Conservation (phyloP, 2,329 filamentous ascomycete genomes). For the Thielaviopsis ethacetica region DNA sequence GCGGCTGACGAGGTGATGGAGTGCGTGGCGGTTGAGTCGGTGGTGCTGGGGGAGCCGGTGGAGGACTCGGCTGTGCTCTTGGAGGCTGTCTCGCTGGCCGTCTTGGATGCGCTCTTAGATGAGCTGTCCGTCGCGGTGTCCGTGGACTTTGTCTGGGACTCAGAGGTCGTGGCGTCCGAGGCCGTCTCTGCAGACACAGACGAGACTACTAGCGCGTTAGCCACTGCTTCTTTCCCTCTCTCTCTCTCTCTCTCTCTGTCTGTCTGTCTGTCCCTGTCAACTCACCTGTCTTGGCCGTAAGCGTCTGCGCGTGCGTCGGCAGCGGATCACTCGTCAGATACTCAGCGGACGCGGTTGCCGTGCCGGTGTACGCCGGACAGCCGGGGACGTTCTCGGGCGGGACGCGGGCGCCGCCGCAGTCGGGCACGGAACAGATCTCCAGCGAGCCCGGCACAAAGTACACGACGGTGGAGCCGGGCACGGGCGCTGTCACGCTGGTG, state of each 20-base stretch:
- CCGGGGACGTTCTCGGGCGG: constrained; percentile 48
- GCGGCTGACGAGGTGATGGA: not conserved
- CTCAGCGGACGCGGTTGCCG: constrained; percentile 34
- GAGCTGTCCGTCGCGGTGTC: not conserved
- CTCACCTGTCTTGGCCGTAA: not conserved
- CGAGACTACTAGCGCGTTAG: too few species aligned
- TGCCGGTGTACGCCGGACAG: constrained; percentile 38
- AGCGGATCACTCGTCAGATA: constrained; percentile 22
- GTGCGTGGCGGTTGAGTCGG: not conserved
- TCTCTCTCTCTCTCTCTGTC: too few species aligned
- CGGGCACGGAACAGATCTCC: constrained; percentile 46
- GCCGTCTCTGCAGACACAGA: not conserved
- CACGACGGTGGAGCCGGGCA: constrained; percentile 28
- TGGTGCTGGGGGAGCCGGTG: not conserved
- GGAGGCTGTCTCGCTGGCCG: not conserved
- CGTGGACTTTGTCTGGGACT: not conserved
- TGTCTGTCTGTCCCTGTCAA: too few species aligned
- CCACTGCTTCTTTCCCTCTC: too few species aligned
- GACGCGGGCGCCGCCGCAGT: constrained; percentile 52
- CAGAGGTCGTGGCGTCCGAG: too few species aligned
- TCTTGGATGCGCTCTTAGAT: not conserved
- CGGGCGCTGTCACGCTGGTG: constrained; percentile 18
- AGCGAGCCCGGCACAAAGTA: constrained; percentile 48
- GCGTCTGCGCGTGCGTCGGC: not conserved
- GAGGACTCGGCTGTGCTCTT: not conserved